Percentiles rank a stretch among this genome's conserved stretches.
Evolutionary conservation across 75 land plant species (phyloP).

Genomic region (Larix kaempferi): DNA sequence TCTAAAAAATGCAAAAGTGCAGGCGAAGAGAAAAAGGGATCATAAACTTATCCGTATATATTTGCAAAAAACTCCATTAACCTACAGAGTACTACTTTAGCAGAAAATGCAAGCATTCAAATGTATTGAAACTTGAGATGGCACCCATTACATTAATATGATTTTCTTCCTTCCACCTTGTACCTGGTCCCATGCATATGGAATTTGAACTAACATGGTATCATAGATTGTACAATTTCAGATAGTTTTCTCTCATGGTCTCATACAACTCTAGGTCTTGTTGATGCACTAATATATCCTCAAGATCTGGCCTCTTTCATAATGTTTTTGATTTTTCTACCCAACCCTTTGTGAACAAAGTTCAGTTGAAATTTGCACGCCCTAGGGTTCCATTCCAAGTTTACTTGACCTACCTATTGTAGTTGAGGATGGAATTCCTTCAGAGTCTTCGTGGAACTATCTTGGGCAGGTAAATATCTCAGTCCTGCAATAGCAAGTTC

Average conservation of each 20-base stretch:
- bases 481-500: background rate
- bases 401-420: too few species aligned
- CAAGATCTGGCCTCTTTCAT: too few species aligned
- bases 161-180: background rate
- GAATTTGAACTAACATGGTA: too few species aligned
- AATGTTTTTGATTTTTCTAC: too few species aligned
- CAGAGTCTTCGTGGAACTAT: background rate
- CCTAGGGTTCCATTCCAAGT: too few species aligned
- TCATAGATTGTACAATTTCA: too few species aligned
- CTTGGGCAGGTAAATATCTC: background rate
- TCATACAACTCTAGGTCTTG: too few species aligned
- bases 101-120: background rate
- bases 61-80: background rate
- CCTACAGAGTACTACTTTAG: background rate
- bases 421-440: background rate
- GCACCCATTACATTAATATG: background rate
- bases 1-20: background rate
- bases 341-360: too few species aligned
- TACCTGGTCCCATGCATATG: too few species aligned
- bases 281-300: too few species aligned
- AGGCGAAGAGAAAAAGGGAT: background rate
- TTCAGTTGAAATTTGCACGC: too few species aligned
- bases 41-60: background rate
- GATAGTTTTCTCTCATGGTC: too few species aligned
- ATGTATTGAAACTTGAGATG: background rate